Evolutionary conservation across 257 asterid species (phyloP), one percentile per base, ranked within the genome.

Genomic region (Anisodus acutangulus): DNA sequence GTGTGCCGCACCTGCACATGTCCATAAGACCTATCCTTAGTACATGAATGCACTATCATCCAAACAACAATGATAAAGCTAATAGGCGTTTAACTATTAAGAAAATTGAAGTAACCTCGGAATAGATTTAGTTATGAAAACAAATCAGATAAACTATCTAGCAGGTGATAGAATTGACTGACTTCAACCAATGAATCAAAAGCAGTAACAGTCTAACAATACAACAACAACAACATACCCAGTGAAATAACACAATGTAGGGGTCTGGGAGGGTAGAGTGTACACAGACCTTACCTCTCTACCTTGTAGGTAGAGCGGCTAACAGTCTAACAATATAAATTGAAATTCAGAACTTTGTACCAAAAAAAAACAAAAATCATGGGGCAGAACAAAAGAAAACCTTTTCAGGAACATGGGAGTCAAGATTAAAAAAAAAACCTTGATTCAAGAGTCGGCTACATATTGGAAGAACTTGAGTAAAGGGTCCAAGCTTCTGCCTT

Each of bases 381-480:
- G 59, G 10, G 15, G 10, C 59, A 12, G 4, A 54, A 12, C 5
- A 54, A 15, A 17, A 17, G 64, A 2, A 58, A 17, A 58, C 55
- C 11, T 51, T 51, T 8, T 51, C 55, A 51, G 11, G 9, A 51
- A 8, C 55, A 81, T 31, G 12, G 9, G 22, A 90, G 86, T 64
- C 81, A 12, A 1, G 67, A 86, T 41, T 31, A 41, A 41, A 41
- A 87, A 69, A 78, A 35, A 83, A 60, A 93, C 98, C 98, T 92
- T 94, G 97, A 91, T 93, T 92, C 88, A 93, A 78, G 31, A 94
- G 92, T 53, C 92, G 89, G 91, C 90, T 90, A 83, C 97, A 94
- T 86, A 92, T 82, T 15, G 98, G 98, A 81, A 94, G 93, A 4
- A 89, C 91, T 88, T 92, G 95, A 88, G 89, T 85, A 88, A 94